Conservation (phyloP, 1,139 yeast species). For the Pichia sp. region DNA sequence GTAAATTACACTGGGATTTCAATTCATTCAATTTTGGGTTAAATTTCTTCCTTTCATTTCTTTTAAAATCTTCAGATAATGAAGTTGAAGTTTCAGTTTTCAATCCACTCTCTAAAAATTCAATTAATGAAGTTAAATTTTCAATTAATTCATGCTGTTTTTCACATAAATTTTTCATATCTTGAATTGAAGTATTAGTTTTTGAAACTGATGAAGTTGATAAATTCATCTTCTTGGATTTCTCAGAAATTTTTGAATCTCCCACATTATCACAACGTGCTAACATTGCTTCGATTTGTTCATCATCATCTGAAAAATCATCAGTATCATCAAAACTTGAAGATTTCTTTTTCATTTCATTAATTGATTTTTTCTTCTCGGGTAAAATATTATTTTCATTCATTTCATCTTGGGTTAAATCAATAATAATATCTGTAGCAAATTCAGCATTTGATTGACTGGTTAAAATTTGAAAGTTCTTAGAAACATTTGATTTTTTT, state of each 20-base stretch:
- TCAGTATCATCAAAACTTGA: slow-evolving; percentile 16
- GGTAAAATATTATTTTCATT: neutral
- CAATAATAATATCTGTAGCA: slow-evolving; percentile 12
- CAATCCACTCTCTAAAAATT: slow-evolving; percentile 26
- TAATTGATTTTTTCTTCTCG: neutral
- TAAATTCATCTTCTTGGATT: no score
- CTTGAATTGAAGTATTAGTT: neutral
- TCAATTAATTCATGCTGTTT: slow-evolving; percentile 27
- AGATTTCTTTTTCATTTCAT: no score
- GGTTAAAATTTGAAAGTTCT: no score
- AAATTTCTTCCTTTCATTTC: slow-evolving; percentile 22
- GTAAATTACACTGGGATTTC: slow-evolving; percentile 8
- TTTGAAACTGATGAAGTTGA: no score
- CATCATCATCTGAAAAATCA: slow-evolving; percentile 25
- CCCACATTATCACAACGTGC: slow-evolving; percentile 4
- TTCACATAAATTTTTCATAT: slow-evolving; percentile 11
- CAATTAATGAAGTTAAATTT: slow-evolving; percentile 26
- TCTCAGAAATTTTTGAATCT: neutral
- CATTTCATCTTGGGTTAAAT: slow-evolving; percentile 18
- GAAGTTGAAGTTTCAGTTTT: slow-evolving; percentile 33
- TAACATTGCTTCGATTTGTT: slow-evolving; percentile 15
- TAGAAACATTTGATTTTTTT: neutral
- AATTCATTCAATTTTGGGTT: slow-evolving; percentile 11
- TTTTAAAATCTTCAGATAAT: slow-evolving; percentile 34
- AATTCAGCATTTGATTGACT: neutral